Conservation (phyloP, 164 flowering plant genomes). For the Vitis rupestris region DNA sequence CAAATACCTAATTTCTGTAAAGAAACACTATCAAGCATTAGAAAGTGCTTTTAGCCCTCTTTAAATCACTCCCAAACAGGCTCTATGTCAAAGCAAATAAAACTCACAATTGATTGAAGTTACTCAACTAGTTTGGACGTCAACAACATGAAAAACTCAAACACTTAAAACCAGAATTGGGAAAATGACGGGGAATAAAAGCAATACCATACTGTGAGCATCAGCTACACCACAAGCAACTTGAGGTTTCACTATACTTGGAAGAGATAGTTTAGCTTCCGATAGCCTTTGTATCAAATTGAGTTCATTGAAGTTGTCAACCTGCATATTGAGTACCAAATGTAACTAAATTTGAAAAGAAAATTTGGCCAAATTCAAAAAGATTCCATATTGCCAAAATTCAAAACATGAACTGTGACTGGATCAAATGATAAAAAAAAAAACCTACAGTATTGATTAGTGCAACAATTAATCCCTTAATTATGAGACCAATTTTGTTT, state of each 20-base stretch:
- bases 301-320: slow-evolving; percentile 58
- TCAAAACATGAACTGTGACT: neutral
- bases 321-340: slow-evolving; percentile 45
- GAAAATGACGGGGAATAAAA: neutral
- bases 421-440: neutral
- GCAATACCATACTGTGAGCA: slow-evolving; percentile 81
- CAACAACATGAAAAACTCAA: neutral
- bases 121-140: neutral
- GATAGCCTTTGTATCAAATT: slow-evolving; percentile 43
- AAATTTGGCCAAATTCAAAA: neutral
- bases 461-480: too few species aligned
- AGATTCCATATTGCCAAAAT: neutral
- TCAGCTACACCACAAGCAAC: slow-evolving; percentile 95
- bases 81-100: too few species aligned
- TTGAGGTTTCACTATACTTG: slow-evolving; percentile 87
- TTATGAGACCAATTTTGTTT: too few species aligned
- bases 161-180: neutral
- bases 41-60: too few species aligned
- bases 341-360: neutral
- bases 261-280: slow-evolving; percentile 60
- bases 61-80: too few species aligned
- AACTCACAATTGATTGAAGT: too few species aligned
- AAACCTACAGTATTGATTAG: too few species aligned
- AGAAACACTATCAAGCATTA: too few species aligned
- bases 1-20: too few species aligned